Percentiles rank a stretch among this genome's conserved stretches.
These are phyloP conservation scores for Vitis hybrid DNA, from an alignment of 177 flowering plant species.

Conservation along the genomic window DNA sequence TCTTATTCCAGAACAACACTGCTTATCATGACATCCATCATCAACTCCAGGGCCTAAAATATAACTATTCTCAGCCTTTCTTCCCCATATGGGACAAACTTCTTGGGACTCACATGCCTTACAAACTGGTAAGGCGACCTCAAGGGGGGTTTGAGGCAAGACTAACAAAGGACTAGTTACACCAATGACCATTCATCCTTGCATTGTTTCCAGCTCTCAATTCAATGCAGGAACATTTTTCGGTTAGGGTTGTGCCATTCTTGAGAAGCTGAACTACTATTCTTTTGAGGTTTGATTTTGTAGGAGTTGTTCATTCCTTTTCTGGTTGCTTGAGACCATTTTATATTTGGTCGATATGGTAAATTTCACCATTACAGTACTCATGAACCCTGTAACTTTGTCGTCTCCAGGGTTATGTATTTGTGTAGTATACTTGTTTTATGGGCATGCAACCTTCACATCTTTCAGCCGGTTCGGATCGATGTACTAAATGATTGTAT, in stretches of 20 bases:
- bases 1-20: constrained; percentile 71
- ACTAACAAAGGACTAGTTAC: constrained; percentile 32
- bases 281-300: constrained; percentile 5
- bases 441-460: not conserved
- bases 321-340: constrained; percentile 10
- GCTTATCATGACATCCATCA: constrained; percentile 94
- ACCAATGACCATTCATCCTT: not conserved
- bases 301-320: constrained; percentile 6
- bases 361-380: not conserved
- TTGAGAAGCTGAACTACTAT: constrained; percentile 9
- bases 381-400: constrained; percentile 10
- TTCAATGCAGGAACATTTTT: constrained; percentile 7
- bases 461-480: not conserved
- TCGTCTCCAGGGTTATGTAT: not conserved
- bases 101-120: constrained; percentile 83
- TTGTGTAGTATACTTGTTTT: constrained; percentile 14
- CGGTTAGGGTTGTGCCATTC: constrained; percentile 8
- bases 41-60: constrained; percentile 78
- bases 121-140: constrained; percentile 51
- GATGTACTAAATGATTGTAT: not conserved
- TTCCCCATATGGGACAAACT: constrained; percentile 78
- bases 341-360: constrained; percentile 2
- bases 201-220: not conserved
- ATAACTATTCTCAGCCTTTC: constrained; percentile 86
- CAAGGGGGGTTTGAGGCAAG: constrained; percentile 82